Evolutionary conservation across 2,329 filamentous ascomycete species (phyloP).

Genomic region (Clonostachys rosea): DNA sequence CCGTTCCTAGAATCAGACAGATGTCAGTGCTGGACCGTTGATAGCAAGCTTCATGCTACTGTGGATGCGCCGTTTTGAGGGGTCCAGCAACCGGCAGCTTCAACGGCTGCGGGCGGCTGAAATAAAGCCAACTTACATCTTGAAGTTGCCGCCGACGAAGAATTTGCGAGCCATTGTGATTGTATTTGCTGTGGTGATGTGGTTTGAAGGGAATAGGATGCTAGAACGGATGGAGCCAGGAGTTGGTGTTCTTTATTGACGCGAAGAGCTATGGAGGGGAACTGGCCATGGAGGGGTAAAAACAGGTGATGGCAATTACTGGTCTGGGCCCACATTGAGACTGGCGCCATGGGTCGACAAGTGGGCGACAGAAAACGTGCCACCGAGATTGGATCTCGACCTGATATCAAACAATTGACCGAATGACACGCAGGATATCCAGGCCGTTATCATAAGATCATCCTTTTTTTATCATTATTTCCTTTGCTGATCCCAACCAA

Average conservation of each 20-base stretch:
- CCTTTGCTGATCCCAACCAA: no score
- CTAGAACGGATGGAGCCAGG: not conserved
- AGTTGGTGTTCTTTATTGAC: not conserved
- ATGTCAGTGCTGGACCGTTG: slow-evolving; percentile 1
- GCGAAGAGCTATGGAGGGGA: slow-evolving; percentile 2
- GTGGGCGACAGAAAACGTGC: no score
- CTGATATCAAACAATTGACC: no score
- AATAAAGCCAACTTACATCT: slow-evolving; percentile 65
- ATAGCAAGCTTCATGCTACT: not conserved
- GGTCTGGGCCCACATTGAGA: no score
- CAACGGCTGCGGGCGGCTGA: slow-evolving; percentile 6
- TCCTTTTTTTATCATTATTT: no score
- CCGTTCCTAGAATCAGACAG: slow-evolving; percentile 70
- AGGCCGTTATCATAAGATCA: no score
- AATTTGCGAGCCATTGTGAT: slow-evolving; percentile 88
- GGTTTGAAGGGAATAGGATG: slow-evolving; percentile 1
- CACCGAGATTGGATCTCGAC: no score
- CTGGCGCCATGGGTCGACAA: no score
- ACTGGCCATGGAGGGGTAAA: slow-evolving; percentile 1
- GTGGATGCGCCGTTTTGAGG: not conserved
- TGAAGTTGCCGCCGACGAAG: slow-evolving; percentile 99
- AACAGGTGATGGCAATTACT: no score
- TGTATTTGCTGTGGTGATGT: slow-evolving; percentile 13
- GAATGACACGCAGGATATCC: no score
- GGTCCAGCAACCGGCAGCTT: not conserved